Evolutionary conservation across 495 filamentous ascomycete species (phyloP), one percentile per base, ranked within the genome.

Genomic region (Copromyces sp.): DNA sequence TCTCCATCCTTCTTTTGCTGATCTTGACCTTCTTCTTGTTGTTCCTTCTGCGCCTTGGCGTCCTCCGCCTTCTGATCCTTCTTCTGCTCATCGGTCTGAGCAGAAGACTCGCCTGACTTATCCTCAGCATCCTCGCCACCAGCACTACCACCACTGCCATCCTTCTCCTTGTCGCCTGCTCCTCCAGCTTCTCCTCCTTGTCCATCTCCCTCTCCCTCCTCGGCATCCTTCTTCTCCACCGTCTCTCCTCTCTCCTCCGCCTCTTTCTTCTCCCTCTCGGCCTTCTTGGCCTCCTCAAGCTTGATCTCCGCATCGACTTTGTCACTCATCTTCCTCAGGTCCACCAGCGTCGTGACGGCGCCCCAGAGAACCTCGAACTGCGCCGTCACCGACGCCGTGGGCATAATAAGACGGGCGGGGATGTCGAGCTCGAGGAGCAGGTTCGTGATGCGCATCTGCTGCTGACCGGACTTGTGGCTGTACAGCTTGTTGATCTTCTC

Each of bases 231-330:
- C n/a, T n/a, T 39, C 42, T 29, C 70, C 24, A 38, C 65, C 20
- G 71, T 77, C 44, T 73, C 76, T 39, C 38, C 61, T n/a, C 72
- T 79, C 38, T 70, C 74, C 39, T 72, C 78, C 45, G 68, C 73
- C 71, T 73, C 75, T 59, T 40, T 77, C 77, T 82, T 84, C 75
- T 90, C 91, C 71, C 87, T 82, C 74, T 91, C 89, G 0, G 86
- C 88, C 75, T 85, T 84, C 83, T 84, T 89, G 38, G 88, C 89
- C 78, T 89, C 88, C 68, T 92, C 83, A 3, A 96, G 83, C 72
- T 87, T 89, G 70, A 96, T 89, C 82, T 99, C 95, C 14, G 88
- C 89, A 70, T 94, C 92, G 0, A 97, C 82, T 81, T 96, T 97
- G 80, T 99, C 95, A 6, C 86, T 83, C 11, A 94, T 80, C 82